Percentiles rank a stretch among this genome's conserved stretches.
Conservation (phyloP, 768 basidiomycete genomes). For the Hericium coralloides region DNA sequence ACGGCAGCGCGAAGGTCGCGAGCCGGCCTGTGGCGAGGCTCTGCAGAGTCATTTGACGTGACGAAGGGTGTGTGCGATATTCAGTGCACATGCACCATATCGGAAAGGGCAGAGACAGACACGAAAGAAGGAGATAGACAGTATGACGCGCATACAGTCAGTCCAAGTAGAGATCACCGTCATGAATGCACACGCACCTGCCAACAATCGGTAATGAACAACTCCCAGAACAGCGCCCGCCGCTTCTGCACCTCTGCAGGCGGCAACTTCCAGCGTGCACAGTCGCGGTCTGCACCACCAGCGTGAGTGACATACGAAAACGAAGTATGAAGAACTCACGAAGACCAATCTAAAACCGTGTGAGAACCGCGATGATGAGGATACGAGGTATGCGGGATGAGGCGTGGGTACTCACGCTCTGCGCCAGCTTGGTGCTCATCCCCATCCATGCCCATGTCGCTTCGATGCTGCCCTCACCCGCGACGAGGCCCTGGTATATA, state of each 20-base stretch:
- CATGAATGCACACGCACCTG: slow-evolving; percentile 35
- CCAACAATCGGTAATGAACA: slow-evolving; percentile 70
- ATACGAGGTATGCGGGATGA: no score
- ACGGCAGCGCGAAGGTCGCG: slow-evolving; percentile 60
- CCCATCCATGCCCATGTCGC: slow-evolving; percentile 61
- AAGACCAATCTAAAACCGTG: no score
- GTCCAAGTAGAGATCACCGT: no score
- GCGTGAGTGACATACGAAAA: not conserved
- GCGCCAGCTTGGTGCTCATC: slow-evolving; percentile 54
- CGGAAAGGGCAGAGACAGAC: not conserved
- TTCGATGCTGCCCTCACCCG: slow-evolving; percentile 63
- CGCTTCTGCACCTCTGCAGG: slow-evolving; percentile 62
- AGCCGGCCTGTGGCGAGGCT: slow-evolving; percentile 63
- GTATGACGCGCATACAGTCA: not conserved
- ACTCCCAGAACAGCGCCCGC: slow-evolving; percentile 62
- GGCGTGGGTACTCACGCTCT: slow-evolving; percentile 42
- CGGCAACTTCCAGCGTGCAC: slow-evolving; percentile 57
- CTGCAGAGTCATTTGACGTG: slow-evolving; percentile 31
- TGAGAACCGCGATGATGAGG: no score
- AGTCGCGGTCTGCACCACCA: slow-evolving; percentile 48
- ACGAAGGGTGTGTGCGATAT: no score
- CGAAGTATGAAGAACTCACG: not conserved
- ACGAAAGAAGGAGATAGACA: not conserved
- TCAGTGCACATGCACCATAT: no score
- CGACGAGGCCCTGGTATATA: slow-evolving; percentile 61